Base-by-base conservation (phyloP, 2,329 filamentous ascomycete genomes). In the Akanthomyces dipterigenus region DNA sequence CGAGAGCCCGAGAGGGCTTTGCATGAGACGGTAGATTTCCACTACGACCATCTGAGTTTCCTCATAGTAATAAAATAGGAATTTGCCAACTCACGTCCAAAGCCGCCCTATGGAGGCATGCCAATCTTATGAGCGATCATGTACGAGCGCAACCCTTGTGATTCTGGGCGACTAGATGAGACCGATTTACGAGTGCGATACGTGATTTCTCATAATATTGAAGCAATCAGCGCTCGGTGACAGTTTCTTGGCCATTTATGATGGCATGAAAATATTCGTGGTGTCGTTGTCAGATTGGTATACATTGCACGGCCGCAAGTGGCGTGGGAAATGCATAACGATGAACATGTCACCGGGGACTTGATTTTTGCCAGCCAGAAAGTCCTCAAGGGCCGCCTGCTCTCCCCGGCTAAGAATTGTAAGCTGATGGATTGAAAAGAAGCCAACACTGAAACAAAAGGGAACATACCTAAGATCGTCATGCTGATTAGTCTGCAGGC, bases 81-180 rank as follows among this genome's bases (percentile, higher is more conserved):
- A 1, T 31, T 28, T 43, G 40, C n/a, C 3, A 3, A 31, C 54
- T 43, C 46, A 56, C 38, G 12, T 31, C 40, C 54, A 24, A 56
- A 43, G n/a, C 54, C 54, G 36, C 54, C 54, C 54, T 40, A 56
- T 31, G 54, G 54, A 6, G 54, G 54, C 54, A 56, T 56, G 22
- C 38, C 53, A 31, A 45, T 45, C 54, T 56, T 40, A 46, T 46
- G 38, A 28, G 54, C 54, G 24, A 34, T 31, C 54, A 45, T 45
- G 16, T 18, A 56, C 8, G 8, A 9, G 31, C 31, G 31, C 6
- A 7, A 7, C 3, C 20, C 54, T 6, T 38, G 54, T 12, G 54
- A 46, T 9, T 56, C 38, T 18, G 54, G 24, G 3, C 40, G 40
- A 31, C 46, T 20, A 24, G 54, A 28, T 22, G 22, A 11, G 22